Evolutionary conservation across 768 basidiomycete genomes (phyloP).

Genomic region (Candolleomyces eurysporus): DNA sequence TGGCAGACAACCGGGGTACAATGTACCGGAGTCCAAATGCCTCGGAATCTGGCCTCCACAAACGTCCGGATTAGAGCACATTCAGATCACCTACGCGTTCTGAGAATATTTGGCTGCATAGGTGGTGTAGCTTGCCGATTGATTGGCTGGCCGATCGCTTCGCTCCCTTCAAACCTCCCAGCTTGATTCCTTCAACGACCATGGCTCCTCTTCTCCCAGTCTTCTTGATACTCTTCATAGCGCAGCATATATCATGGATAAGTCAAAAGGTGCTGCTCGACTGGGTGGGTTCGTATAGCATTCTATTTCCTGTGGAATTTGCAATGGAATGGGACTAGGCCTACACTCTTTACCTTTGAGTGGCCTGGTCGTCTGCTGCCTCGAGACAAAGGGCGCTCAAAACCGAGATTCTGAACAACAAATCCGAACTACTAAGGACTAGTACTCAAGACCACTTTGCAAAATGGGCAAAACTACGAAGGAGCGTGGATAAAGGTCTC

Average conservation of each 20-base stretch:
- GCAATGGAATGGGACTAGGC: slow-evolving; percentile 42
- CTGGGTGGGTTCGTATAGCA: slow-evolving; percentile 49
- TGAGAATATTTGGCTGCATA: no score
- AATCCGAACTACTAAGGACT: slow-evolving; percentile 83
- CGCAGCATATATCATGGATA: slow-evolving; percentile 85
- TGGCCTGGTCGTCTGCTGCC: slow-evolving; percentile 58
- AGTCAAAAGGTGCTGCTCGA: slow-evolving; percentile 83
- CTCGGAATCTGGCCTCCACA: no score
- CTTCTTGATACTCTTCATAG: slow-evolving; percentile 77
- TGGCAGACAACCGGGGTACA: no score
- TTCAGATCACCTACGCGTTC: no score
- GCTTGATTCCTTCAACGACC: not conserved
- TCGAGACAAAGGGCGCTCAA: slow-evolving; percentile 71
- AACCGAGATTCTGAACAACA: slow-evolving; percentile 72
- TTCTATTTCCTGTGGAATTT: not conserved
- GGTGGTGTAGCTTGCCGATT: no score
- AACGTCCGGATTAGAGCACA: no score
- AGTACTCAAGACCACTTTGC: slow-evolving; percentile 97
- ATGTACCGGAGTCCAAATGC: no score
- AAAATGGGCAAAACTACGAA: slow-evolving; percentile 92
- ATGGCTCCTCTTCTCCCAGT: slow-evolving; percentile 85
- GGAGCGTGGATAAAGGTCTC: slow-evolving; percentile 89
- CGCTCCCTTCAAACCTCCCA: no score
- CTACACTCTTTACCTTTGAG: slow-evolving; percentile 65
- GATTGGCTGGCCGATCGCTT: no score